phyloP scores from a whole-genome alignment of 192 early-diverging fungal species.

The Coemansia sp. region DNA sequence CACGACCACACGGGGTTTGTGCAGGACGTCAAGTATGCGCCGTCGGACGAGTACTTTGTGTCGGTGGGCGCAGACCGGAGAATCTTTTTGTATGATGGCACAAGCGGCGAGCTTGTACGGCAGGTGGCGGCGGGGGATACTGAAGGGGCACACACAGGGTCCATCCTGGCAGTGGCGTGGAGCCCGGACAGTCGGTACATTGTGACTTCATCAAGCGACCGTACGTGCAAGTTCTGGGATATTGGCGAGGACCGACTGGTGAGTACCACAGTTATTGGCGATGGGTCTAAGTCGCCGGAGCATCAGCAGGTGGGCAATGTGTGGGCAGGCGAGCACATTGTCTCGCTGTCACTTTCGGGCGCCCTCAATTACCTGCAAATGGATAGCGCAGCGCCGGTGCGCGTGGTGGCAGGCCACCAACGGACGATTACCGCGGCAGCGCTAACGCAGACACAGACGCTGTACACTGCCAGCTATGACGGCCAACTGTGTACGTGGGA shows the following conservation, averaged over 20 bases:
- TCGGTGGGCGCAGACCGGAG: slow-evolving; percentile 84
- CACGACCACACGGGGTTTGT: slow-evolving; percentile 89
- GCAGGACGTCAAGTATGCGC: slow-evolving; percentile 82
- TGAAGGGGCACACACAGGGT: slow-evolving; percentile 69
- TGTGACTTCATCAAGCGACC: slow-evolving; percentile 82
- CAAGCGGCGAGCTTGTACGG: slow-evolving; percentile 74
- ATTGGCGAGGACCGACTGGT: slow-evolving; percentile 67
- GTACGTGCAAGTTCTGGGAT: slow-evolving; percentile 91
- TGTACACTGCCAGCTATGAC: slow-evolving; percentile 91
- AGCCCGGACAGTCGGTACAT: slow-evolving; percentile 74
- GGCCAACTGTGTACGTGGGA: slow-evolving; percentile 85
- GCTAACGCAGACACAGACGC: slow-evolving; percentile 58
- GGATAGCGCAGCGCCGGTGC: slow-evolving; percentile 39
- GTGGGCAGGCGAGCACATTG: slow-evolving; percentile 74
- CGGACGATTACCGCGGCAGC: slow-evolving; percentile 75
- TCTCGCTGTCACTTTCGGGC: slow-evolving; percentile 82
- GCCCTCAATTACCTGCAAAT: slow-evolving; percentile 76
- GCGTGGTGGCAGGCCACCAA: slow-evolving; percentile 68
- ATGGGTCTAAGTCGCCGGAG: slow-evolving; percentile 44
- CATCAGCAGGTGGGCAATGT: slow-evolving; percentile 93
- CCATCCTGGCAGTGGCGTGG: slow-evolving; percentile 86
- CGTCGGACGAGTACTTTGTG: slow-evolving; percentile 77
- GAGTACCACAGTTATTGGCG: slow-evolving; percentile 56
- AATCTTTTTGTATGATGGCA: slow-evolving; percentile 92
- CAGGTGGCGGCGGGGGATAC: slow-evolving; percentile 50